Evolutionary conservation across 306 rosid genomes (phyloP).

Genomic region (Nissolia schottii): DNA sequence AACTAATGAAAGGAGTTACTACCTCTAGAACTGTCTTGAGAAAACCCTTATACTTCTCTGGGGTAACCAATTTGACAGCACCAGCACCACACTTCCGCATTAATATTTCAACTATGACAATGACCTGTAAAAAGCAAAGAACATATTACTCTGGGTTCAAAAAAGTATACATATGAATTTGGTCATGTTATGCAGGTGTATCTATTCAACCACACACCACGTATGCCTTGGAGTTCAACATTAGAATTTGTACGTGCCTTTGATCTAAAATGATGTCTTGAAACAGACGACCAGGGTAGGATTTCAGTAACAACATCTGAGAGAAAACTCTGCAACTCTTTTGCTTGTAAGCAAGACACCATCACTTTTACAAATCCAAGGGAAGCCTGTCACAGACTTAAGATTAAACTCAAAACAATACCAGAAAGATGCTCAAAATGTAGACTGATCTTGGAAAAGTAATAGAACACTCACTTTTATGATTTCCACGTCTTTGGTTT

Average conservation of each 20-base stretch:
- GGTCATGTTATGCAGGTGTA: background rate
- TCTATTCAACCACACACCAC: background rate
- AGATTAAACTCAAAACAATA: slow-evolving; percentile 24
- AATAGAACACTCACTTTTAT: slow-evolving; percentile 55
- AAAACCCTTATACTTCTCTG: slow-evolving; percentile 65
- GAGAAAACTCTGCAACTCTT: slow-evolving; percentile 57
- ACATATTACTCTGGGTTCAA: background rate
- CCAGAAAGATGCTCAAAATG: slow-evolving; percentile 18
- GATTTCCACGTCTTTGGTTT: slow-evolving; percentile 70
- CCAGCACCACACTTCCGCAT: slow-evolving; percentile 80
- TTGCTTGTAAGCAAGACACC: slow-evolving; percentile 65
- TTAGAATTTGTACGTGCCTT: slow-evolving; percentile 52
- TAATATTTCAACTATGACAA: slow-evolving; percentile 69
- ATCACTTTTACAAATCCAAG: slow-evolving; percentile 91
- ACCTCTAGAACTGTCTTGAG: slow-evolving; percentile 67
- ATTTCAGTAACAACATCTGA: slow-evolving; percentile 51
- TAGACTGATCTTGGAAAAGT: slow-evolving; percentile 6
- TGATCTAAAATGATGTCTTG: slow-evolving; percentile 79
- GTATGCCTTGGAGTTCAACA: background rate
- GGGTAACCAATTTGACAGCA: slow-evolving; percentile 57
- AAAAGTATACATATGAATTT: background rate
- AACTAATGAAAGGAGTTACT: slow-evolving; percentile 33
- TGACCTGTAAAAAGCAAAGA: slow-evolving; percentile 48
- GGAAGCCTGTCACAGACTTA: slow-evolving; percentile 66
- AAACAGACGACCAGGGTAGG: slow-evolving; percentile 79